Evolutionary conservation across 2,329 filamentous ascomycete species (phyloP), one percentile per base, ranked within the genome.

Genomic region (Fonsecaea pedrosoi): DNA sequence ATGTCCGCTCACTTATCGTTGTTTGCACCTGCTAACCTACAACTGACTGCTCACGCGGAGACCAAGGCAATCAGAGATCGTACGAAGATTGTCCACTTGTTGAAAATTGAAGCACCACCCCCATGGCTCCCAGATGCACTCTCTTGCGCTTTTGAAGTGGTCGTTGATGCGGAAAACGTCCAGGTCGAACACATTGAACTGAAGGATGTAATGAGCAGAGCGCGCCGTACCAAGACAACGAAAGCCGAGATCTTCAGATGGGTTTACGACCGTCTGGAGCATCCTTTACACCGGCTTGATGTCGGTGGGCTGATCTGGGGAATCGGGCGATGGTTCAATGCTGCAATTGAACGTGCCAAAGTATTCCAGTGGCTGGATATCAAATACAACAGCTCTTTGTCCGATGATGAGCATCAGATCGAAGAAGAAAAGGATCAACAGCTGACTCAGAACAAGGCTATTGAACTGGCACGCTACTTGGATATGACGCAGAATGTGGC

Each of bases 1-100:
- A 13, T 37, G 13, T 32, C 64, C 25, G 7, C 54, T 21, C 67
- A 71, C 64, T 61, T 74, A 32, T 69, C 63, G 25, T 60, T 73
- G 9, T 74, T 73, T 60, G 42, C 71, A 3, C 72, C 71, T n/a
- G 69, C 68, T 15, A 70, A 70, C 37, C 61, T 74, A 3, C 50
- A 61, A 12, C 58, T 73, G 53, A 59, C 54, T 10, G 60, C 56
- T 30, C 64, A 42, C 13, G 70, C 69, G 8, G 45, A 67, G 40
- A 53, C 65, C 13, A 50, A 55, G 18, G 45, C 53, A 25, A 54
- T 65, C 12, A 45, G 61, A 21, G 61, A 58, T 13, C 65, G 66
- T 35, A 37, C 65, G 18, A 67, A 69, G 53, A 56, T 70, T 4
- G 37, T 70, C 34, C 69, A 74, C 50, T 45, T 57, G 15, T 35